Evolutionary conservation across 129 eudicot genomes (phyloP).

Genomic region (Escallonia herrerae): DNA sequence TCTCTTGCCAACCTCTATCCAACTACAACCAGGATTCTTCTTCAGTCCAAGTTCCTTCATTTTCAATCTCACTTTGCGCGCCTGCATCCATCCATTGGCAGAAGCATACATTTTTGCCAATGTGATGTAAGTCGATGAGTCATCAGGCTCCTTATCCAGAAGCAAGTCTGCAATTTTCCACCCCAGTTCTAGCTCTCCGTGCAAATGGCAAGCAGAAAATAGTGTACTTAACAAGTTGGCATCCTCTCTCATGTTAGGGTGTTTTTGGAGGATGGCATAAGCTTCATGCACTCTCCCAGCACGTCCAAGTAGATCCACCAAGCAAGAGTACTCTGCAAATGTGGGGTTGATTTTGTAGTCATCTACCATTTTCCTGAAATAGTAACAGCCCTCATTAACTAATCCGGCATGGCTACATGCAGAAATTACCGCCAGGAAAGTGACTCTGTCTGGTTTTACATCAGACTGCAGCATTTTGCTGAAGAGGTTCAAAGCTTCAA

Average conservation of each 20-base stretch:
- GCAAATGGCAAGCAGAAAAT: background rate
- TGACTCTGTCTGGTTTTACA: background rate
- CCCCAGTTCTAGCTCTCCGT: background rate
- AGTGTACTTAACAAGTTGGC: background rate
- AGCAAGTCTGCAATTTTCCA: background rate
- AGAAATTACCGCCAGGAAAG: background rate
- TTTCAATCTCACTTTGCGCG: background rate
- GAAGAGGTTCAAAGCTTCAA: background rate
- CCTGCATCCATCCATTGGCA: background rate
- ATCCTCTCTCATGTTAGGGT: background rate
- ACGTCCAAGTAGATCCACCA: slow-evolving; percentile 2
- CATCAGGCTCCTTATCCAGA: background rate
- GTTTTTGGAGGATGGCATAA: background rate
- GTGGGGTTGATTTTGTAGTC: background rate
- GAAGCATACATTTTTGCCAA: slow-evolving; percentile 4
- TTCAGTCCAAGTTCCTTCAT: slow-evolving; percentile 1
- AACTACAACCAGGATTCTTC: slow-evolving; percentile 2
- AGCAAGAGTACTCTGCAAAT: background rate
- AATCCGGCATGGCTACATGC: background rate
- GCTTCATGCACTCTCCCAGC: background rate
- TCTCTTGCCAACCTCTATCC: background rate
- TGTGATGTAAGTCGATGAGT: background rate
- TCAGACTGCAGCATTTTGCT: background rate
- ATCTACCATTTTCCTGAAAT: background rate
- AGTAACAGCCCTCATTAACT: background rate